Base-by-base conservation (phyloP, 2,329 filamentous ascomycete genomes). In the Trichoderma koningiopsis region DNA sequence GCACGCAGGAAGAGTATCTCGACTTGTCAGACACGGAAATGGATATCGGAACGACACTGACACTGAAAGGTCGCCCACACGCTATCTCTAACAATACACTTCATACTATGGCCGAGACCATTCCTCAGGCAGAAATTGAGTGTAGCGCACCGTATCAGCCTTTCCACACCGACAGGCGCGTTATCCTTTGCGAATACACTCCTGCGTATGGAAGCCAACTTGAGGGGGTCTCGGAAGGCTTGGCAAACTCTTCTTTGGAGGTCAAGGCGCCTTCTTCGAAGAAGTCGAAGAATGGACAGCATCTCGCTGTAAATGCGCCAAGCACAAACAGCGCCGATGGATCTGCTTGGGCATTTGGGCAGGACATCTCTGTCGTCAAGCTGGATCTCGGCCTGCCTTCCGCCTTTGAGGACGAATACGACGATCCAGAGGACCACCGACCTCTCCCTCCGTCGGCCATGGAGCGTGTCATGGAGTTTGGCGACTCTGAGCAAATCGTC, bases 141-240 rank as follows among this genome's bases (percentile, higher is more conserved):
- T 97, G 95, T 1, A 97, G 95, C 76, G 92, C 94, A 5, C 93
- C 95, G 2, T 98, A 97, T 75, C 94, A 97, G 75, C 95, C 96
- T 1, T 97, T 98, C 82, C 95, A 98, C 78, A 96, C 94, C 0
- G 94, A 98, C 76, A 88, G 89, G 67, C 89, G 95, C 3, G 92
- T 98, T 56, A 88, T 86, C n/a, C 83, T 97, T 33, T 92, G 89
- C 73, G 86, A 93, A 53, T 92, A 91, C 76, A 80, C 76, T 43
- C 72, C 74, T 64, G 78, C 74, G 64, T 71, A 73, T 53, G 78
- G 79, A 3, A 74, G 79, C 43, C 74, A 78, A 22, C 60, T 79
- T 13, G 77, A 81, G 14, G 76, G 79, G 10, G 74, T 83, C 24
- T 80, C 83, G 31, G 76, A 76, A 3, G 76, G 83, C 16, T 74